A percentile compares a stretch with the other conserved stretches of the same genome.
These are phyloP conservation scores for Cutaneotrichosporon spelunceum DNA, from an alignment of 1,284 basidiomycete species.

Conservation along the genomic window DNA sequence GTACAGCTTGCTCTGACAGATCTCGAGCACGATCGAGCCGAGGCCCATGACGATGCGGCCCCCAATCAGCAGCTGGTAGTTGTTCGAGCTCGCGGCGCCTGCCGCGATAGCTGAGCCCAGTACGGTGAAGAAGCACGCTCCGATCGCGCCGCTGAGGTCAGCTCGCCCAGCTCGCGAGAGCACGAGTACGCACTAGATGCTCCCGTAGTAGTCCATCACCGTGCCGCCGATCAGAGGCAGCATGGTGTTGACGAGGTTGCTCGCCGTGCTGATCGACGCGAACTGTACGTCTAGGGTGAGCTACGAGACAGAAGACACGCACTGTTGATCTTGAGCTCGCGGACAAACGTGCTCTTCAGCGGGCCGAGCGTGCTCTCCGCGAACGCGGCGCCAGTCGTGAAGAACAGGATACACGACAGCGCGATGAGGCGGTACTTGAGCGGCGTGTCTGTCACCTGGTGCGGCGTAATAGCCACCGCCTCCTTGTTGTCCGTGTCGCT, in stretches of 20 bases:
- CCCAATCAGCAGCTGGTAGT: slow-evolving; percentile 34
- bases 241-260: slow-evolving; percentile 50
- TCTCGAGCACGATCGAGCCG: slow-evolving; percentile 29
- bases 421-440: slow-evolving; percentile 24
- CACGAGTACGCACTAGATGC: slow-evolving; percentile 20
- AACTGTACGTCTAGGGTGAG: slow-evolving; percentile 43
- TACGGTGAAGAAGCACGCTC: slow-evolving; percentile 27
- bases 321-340: slow-evolving; percentile 44
- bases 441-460: slow-evolving; percentile 14
- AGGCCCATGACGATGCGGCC: slow-evolving; percentile 42
- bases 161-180: slow-evolving; percentile 10
- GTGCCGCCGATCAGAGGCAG: slow-evolving; percentile 53
- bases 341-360: slow-evolving; percentile 47
- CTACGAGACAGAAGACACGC: background rate
- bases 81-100: slow-evolving; percentile 24
- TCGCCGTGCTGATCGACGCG: slow-evolving; percentile 48
- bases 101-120: slow-evolving; percentile 37
- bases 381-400: slow-evolving; percentile 38
- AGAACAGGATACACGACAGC: slow-evolving; percentile 39
- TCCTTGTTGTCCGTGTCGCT: background rate
- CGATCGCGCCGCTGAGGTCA: slow-evolving; percentile 14
- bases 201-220: slow-evolving; percentile 52
- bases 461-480: background rate
- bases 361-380: slow-evolving; percentile 39
- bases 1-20: slow-evolving; percentile 42